These are phyloP conservation scores for Schizonepeta tenuifolia DNA, from an alignment of 257 asterid species.

Conservation along the genomic window DNA sequence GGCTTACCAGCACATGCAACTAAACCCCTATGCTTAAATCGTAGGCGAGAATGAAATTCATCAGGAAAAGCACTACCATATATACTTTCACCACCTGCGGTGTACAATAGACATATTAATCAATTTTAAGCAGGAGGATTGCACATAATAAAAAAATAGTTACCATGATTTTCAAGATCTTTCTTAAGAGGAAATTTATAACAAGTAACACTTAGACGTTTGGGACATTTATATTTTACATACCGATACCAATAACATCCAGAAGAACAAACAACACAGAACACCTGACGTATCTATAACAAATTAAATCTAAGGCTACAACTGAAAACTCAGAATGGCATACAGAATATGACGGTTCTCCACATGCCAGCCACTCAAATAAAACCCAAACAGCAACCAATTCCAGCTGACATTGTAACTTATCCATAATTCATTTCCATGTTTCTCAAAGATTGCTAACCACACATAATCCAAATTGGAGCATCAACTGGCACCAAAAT, in stretches of 20 bases:
- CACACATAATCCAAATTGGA: not conserved
- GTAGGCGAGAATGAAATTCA: conserved; percentile 91
- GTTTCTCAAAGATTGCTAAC: not conserved
- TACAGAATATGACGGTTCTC: not conserved
- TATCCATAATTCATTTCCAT: not conserved
- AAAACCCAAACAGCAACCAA: not conserved
- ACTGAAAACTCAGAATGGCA: not conserved
- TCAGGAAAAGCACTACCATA: conserved; percentile 89
- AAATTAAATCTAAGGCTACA: conserved; percentile 1
- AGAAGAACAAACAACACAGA: conserved; percentile 9
- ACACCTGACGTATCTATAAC: not conserved
- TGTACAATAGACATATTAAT: conserved; percentile 20
- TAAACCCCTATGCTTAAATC: conserved; percentile 97
- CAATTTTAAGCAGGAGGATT: conserved; percentile 25
- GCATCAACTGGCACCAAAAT: not conserved
- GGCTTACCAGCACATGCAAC: conserved; percentile 91
- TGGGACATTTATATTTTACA: conserved; percentile 2
- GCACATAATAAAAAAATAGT: not conserved
- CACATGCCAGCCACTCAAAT: not conserved
- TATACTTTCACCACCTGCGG: conserved; percentile 91
- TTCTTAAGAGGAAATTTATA: conserved; percentile 1
- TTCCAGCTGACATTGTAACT: not conserved
- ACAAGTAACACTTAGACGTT: not conserved
- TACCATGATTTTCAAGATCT: not conserved
- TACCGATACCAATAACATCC: not conserved